Conservation (phyloP, 371 early-diverging fungal genomes). For the Mucor piriformis region DNA sequence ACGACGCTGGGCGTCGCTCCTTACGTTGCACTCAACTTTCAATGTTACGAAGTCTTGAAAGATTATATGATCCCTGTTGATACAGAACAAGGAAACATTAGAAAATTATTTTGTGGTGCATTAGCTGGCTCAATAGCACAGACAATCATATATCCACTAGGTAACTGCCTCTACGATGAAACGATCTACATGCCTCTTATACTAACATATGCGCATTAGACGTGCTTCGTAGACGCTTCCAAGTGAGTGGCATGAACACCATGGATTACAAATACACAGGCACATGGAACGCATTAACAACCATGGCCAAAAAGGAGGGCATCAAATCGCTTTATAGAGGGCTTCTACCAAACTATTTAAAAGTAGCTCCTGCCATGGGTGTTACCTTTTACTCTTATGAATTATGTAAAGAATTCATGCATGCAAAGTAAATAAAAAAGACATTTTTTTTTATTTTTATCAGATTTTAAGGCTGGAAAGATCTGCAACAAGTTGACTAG, state of each 20-base stretch:
- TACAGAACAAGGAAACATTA: slow-evolving; percentile 61
- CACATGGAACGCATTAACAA: slow-evolving; percentile 73
- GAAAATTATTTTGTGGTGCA: slow-evolving; percentile 85
- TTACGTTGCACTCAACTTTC: slow-evolving; percentile 86
- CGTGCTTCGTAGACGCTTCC: slow-evolving; percentile 84
- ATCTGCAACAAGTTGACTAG: slow-evolving; percentile 45
- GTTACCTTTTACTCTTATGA: slow-evolving; percentile 88
- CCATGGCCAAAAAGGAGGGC: slow-evolving; percentile 79
- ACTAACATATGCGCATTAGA: too few species aligned
- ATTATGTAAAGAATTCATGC: slow-evolving; percentile 62
- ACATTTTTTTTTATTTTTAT: slow-evolving; percentile 5
- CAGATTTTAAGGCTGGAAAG: slow-evolving; percentile 46
- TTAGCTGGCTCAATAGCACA: slow-evolving; percentile 90
- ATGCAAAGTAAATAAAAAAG: slow-evolving; percentile 20
- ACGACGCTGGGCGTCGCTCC: slow-evolving; percentile 87
- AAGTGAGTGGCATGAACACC: slow-evolving; percentile 81
- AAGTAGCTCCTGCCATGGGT: slow-evolving; percentile 85
- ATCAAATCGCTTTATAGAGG: slow-evolving; percentile 60
- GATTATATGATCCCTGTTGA: slow-evolving; percentile 70
- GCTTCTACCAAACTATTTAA: slow-evolving; percentile 81
- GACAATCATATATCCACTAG: slow-evolving; percentile 88
- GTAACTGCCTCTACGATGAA: slow-evolving; percentile 31
- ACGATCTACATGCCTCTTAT: too few species aligned
- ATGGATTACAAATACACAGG: slow-evolving; percentile 74
- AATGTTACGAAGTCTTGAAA: slow-evolving; percentile 81